Percentiles rank a stretch among this genome's conserved stretches.
phyloP scores from a whole-genome alignment of 345 rosid species.

The Eucalyptus pauciflora region DNA sequence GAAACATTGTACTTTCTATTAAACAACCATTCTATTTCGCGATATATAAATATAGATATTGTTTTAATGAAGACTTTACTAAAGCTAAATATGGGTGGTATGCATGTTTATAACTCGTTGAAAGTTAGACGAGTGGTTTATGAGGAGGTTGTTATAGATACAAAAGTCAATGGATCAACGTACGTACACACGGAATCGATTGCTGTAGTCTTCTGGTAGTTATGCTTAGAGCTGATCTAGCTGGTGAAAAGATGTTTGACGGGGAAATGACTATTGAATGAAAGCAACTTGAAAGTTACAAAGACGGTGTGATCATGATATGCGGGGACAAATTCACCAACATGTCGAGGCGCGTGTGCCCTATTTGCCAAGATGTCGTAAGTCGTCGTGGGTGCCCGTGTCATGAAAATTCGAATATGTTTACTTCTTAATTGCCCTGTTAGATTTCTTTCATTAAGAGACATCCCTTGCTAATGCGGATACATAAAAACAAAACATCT shows the following conservation, averaged over 20 bases:
- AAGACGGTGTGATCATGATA: not conserved
- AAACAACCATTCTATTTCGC: not conserved
- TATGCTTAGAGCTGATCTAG: not conserved
- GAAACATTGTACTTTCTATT: not conserved
- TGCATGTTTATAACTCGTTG: not conserved
- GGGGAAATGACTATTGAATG: not conserved
- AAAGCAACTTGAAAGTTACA: not conserved
- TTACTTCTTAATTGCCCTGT: not conserved
- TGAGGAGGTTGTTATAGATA: not conserved
- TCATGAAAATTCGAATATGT: not conserved
- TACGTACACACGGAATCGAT: not conserved
- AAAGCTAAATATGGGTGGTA: not conserved
- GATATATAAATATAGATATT: not conserved
- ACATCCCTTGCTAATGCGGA: not conserved
- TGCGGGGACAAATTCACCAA: not conserved
- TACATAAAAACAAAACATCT: not conserved
- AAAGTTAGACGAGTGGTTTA: not conserved
- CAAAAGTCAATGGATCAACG: not conserved
- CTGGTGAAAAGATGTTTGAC: not conserved
- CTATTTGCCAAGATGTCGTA: not conserved
- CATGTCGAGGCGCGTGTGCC: not conserved
- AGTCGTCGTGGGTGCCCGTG: not conserved
- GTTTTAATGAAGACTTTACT: not conserved
- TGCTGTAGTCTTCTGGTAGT: not conserved
- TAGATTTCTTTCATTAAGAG: not conserved